phyloP scores from a whole-genome alignment of 1,139 yeast species.

The Geotrichum bryndzae region DNA sequence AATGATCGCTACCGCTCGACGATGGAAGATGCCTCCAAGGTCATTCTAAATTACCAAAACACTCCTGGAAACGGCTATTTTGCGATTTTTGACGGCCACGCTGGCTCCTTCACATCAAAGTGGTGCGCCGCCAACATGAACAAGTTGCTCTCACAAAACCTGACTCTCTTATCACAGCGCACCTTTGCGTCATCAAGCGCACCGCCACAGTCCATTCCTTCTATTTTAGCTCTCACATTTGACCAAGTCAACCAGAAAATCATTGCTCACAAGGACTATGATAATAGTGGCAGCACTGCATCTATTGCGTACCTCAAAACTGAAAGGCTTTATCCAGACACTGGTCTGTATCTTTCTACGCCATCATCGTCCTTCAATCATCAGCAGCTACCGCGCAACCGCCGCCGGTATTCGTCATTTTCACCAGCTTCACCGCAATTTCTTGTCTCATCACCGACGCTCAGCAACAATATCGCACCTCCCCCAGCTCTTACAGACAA shows the following conservation, averaged over 20 bases:
- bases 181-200: not conserved
- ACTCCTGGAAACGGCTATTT: conserved; percentile 81
- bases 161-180: conserved; percentile 6
- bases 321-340: not conserved
- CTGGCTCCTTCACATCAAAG: conserved; percentile 75
- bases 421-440: not conserved
- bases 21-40: conserved; percentile 88
- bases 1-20: conserved; percentile 50
- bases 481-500: not conserved
- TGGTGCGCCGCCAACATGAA: conserved; percentile 86
- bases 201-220: not conserved
- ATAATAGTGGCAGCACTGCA: conserved; percentile 24
- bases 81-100: conserved; percentile 89
- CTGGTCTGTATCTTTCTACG: not conserved
- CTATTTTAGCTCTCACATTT: conserved; percentile 23
- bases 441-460: not conserved
- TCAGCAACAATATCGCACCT: not conserved
- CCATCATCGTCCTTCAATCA: not conserved
- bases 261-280: not conserved
- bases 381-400: not conserved
- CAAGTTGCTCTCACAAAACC: conserved; percentile 27
- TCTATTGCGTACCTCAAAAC: conserved; percentile 23
- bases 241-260: conserved; percentile 22
- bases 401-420: not conserved
- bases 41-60: conserved; percentile 81